Base-by-base conservation (phyloP, 495 filamentous ascomycete species). In the Astrocystis sublimbata region DNA sequence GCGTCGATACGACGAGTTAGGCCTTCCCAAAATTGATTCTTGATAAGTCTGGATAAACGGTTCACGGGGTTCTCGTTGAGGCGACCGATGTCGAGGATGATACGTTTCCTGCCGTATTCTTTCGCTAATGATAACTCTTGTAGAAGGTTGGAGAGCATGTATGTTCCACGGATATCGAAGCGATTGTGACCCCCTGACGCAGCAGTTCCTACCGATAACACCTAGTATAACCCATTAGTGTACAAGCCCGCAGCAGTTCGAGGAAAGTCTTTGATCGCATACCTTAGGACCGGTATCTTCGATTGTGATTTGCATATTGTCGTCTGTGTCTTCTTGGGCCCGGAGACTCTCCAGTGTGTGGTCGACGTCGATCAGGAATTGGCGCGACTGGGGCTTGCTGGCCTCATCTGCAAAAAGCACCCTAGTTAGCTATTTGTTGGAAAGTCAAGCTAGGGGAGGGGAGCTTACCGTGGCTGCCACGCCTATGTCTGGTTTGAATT, bases 261-360 rank as follows among this genome's bases (percentile, higher is more conserved):
- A 10, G 17, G n/a, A 2, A 43, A 5, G 1, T 33, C 5, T 1
- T 2, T 19, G 17, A 42, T 59, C 15, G 33, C 77, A 57, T 73
- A 93, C 92, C 87, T 98, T 98, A 19, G 94, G 94, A 12, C 94
- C 94, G 59, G 81, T 77, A 77, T 98, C 94, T 71, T 98, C 93
- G 66, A 98, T 96, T 5, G 94, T 98, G 70, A 98, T 98, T 74
- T 97, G 92, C 78, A 88, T 88, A 71, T 98, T 96, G 19, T 81
- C 77, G 74, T 98, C 92, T 3, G 92, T 93, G 68, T 98, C 94
- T 71, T 98, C 94, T 52, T 89, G 86, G 38, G 85, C 82, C 30
- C 90, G 78, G 26, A 98, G 80, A 26, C 80, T 82, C 47, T 88
- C 77, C 19, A 93, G 79, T 0, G 92, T 94, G 17, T 83, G 75